Base-by-base conservation (phyloP, 202 grass and related monocot species). In the Digitaria exilis region DNA sequence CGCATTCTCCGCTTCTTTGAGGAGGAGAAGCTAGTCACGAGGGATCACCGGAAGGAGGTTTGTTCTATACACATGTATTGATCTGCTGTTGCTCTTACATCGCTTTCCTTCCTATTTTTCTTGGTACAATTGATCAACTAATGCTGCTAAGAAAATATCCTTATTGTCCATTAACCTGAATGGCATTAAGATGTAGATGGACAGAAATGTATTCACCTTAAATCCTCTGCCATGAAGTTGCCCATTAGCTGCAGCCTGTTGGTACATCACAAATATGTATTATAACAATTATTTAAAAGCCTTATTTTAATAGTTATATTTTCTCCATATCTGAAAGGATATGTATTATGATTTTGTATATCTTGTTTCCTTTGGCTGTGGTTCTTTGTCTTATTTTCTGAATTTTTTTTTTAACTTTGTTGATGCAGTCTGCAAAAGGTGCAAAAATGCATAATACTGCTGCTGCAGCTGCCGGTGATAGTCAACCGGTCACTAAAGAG, bases 361-460 rank as follows among this genome's bases (percentile, higher is more conserved):
- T n/a, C 31, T n/a, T 3, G 25, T 22, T 42, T 1, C 7, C 41
- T 42, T n/a, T n/a, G n/a, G n/a, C n/a, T n/a, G n/a, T n/a, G n/a
- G n/a, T n/a, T n/a, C n/a, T n/a, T n/a, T n/a, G 41, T 8, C 9
- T 42, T 6, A 73, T 37, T 31, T 25, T 32, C 26, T 34, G 13
- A n/a, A n/a, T 41, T 37, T 82, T 50, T 82, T n/a, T n/a, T n/a
- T n/a, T n/a, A n/a, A n/a, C 31, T 63, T 30, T 43, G 29, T 81
- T 74, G 69, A 52, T 84, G 63, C 88, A 97, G 95, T 92, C 90
- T 52, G 90, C 90, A 55, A 97, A 97, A 88, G 90, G 88, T 18
- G 81, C 88, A 67, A 94, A 92, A 84, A 75, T 84, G 76, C 80
- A 90, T 67, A 94, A 84, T 68, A 84, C 88, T 65, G 90, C 94